Percentiles rank a stretch among this genome's conserved stretches.
Evolutionary conservation across 164 flowering plant species (phyloP).

Genomic region (Chloranthus sessilifolius): DNA sequence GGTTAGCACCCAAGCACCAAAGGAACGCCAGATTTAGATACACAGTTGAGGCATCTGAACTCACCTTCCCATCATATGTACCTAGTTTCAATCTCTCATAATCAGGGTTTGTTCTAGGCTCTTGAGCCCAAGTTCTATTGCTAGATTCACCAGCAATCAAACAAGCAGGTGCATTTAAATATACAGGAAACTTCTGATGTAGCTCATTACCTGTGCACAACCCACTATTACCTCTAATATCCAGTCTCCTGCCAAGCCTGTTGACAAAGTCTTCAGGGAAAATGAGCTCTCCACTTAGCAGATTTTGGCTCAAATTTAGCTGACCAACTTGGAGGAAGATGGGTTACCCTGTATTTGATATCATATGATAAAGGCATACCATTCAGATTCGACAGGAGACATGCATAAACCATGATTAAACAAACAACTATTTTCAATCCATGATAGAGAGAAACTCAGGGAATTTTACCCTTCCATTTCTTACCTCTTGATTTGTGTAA

Average conservation of each 20-base stretch:
- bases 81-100: slow-evolving; percentile 14
- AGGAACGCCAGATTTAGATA: slow-evolving; percentile 1
- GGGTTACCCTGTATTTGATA: too few species aligned
- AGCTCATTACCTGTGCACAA: slow-evolving; percentile 25
- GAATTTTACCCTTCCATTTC: too few species aligned
- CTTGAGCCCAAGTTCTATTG: slow-evolving; percentile 5
- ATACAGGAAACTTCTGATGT: slow-evolving; percentile 9
- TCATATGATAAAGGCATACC: too few species aligned
- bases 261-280: slow-evolving; percentile 29
- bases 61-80: slow-evolving; percentile 10
- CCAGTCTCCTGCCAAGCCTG: slow-evolving; percentile 41
- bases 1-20: slow-evolving; percentile 1
- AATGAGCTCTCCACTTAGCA: slow-evolving; percentile 30
- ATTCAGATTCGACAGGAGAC: too few species aligned
- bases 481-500: too few species aligned
- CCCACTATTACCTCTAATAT: slow-evolving; percentile 38
- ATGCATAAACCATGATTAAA: too few species aligned
- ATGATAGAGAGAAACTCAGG: too few species aligned
- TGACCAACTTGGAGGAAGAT: too few species aligned
- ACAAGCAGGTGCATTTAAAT: slow-evolving; percentile 19
- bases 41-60: slow-evolving; percentile 11
- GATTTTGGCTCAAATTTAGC: slow-evolving; percentile 43
- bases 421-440: too few species aligned
- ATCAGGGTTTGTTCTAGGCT: slow-evolving; percentile 11
- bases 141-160: slow-evolving; percentile 6